These are phyloP conservation scores for Davidsoniella neocaledoniae DNA, from an alignment of 2,329 filamentous ascomycete species.

Conservation along the genomic window DNA sequence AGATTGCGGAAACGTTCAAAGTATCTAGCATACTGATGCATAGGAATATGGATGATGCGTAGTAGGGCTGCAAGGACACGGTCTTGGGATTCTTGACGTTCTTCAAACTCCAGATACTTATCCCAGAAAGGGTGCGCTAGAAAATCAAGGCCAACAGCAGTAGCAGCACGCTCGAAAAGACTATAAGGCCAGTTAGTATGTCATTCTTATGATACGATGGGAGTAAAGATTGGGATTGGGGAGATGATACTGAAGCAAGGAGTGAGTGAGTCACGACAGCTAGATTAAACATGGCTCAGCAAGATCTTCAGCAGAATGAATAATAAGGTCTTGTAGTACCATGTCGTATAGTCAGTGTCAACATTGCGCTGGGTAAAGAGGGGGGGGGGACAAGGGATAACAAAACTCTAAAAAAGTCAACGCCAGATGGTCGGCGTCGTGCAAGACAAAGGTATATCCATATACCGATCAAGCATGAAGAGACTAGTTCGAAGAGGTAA, in stretches of 20 bases:
- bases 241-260: constrained; percentile 15
- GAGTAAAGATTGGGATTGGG: constrained; percentile 13
- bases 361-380: constrained; percentile 16
- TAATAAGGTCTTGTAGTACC: too few relatives aligned
- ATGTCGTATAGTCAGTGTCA: too few relatives aligned
- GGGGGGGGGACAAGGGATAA: constrained; percentile 36
- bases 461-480: neutral
- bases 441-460: neutral
- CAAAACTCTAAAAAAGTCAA: constrained; percentile 27
- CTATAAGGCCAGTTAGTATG: constrained; percentile 31
- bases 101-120: constrained; percentile 95
- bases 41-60: constrained; percentile 74
- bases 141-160: constrained; percentile 79
- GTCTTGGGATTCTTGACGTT: constrained; percentile 68
- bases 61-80: constrained; percentile 71
- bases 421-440: neutral
- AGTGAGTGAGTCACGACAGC: constrained; percentile 8
- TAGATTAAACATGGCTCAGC: neutral
- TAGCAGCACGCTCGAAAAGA: constrained; percentile 79
- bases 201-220: constrained; percentile 17
- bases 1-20: constrained; percentile 78
- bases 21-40: constrained; percentile 91
- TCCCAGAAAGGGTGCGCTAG: constrained; percentile 95
- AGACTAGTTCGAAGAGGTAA: constrained; percentile 3
- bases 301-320: too few relatives aligned